Percentiles rank a stretch among this genome's conserved stretches.
Conservation (phyloP, 139 green algal species). For the Micractinium conductrix region DNA sequence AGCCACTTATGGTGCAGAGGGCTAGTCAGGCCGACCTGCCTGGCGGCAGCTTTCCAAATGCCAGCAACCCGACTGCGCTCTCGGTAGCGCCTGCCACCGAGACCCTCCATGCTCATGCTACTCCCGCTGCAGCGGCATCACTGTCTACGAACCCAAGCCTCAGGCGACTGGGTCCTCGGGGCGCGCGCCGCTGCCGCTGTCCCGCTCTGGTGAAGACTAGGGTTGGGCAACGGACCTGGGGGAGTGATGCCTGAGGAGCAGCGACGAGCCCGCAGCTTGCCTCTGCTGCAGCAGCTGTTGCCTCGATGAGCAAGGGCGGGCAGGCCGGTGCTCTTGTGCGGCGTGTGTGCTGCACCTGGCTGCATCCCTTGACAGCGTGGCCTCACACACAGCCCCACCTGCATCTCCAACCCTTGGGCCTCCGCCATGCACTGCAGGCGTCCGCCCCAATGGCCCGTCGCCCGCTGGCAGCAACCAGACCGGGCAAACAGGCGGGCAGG, state of each 20-base stretch:
- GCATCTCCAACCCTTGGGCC: not conserved
- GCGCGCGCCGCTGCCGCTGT: not conserved
- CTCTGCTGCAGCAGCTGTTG: too few relatives aligned
- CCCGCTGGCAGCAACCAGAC: not conserved
- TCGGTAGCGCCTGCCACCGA: too few relatives aligned
- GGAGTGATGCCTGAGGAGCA: not conserved
- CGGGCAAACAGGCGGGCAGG: not conserved
- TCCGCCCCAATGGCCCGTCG: too few relatives aligned
- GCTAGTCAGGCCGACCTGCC: not conserved
- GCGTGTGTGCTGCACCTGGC: too few relatives aligned
- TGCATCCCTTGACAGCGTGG: too few relatives aligned
- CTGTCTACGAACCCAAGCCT: slow-evolving; percentile 2
- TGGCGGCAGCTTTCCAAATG: too few relatives aligned
- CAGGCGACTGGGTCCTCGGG: not conserved
- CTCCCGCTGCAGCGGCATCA: not conserved
- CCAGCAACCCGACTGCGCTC: not conserved
- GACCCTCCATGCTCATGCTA: not conserved
- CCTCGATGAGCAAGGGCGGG: too few relatives aligned
- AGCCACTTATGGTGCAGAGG: not conserved
- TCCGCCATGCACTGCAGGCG: too few relatives aligned
- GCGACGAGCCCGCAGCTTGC: too few relatives aligned
- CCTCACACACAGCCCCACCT: not conserved
- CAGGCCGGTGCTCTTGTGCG: too few relatives aligned
- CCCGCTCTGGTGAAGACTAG: slow-evolving; percentile 15
- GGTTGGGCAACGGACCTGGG: not conserved